Evolutionary conservation across 2,329 filamentous ascomycete species (phyloP), one percentile per base, ranked within the genome.

Genomic region (Geosmithia flava): DNA sequence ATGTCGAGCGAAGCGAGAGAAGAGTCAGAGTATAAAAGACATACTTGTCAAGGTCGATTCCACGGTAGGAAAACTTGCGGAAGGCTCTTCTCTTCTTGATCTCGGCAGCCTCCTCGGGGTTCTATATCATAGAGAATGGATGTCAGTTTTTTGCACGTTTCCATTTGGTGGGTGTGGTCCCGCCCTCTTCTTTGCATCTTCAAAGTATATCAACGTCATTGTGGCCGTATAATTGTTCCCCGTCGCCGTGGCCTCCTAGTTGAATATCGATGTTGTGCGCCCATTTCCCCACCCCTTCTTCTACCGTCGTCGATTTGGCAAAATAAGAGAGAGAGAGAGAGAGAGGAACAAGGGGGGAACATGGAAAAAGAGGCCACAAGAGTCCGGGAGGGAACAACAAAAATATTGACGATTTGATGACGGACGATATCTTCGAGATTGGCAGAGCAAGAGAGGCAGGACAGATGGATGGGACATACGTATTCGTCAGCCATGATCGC

Each of bases 41-140:
- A 68, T 90, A 96, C 91, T 95, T 87, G 73, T 98, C 93, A 72
- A 98, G 90, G 75, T 98, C 93, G 74, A 98, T 87, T 69, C 93
- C 93, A 70, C 93, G 87, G 87, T 96, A 98, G 62, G 90, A 93
- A 72, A 97, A 98, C 85, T 97, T 98, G 79, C 89, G 87, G 87
- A 97, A 96, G 64, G 89, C 78, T 91, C 93, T 95, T 80, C 85
- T 95, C 82, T 87, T 95, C 89, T 97, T 98, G 75, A 98, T 78
- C 87, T 96, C 93, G 70, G 89, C 91, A 75, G 91, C 91, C 81
- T 93, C 87, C 80, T 94, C 89, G 71, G 90, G 84, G 79, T 96
- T 91, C 89, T 95, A 65, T 62, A 51, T 49, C 10, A 11, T 11
- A 30, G 29, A 13, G 13, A 37, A 37, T 37, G 33, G 33, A 13